These are phyloP conservation scores for Phylloporus sp. DNA, from an alignment of 768 basidiomycete species.

Conservation along the genomic window DNA sequence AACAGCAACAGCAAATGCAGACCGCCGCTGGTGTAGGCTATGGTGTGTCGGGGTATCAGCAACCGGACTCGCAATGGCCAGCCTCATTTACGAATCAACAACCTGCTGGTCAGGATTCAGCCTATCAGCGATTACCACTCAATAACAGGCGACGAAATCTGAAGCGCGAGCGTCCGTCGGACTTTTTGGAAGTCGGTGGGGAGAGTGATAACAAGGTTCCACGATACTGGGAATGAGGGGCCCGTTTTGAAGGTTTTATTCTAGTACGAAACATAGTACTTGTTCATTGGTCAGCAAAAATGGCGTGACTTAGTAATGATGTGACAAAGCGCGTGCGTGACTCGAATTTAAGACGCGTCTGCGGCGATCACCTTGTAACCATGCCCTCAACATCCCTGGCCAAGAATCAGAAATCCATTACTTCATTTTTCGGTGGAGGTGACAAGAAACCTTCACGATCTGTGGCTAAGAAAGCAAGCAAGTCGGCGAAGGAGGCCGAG, in stretches of 20 bases:
- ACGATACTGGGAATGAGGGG: conserved; percentile 70
- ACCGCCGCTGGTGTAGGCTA: conserved; percentile 34
- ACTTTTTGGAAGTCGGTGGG: conserved; percentile 73
- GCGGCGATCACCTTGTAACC: conserved; percentile 4
- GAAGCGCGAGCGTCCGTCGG: conserved; percentile 80
- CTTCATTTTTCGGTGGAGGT: conserved; percentile 47
- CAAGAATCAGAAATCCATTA: conserved; percentile 51
- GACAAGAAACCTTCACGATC: conserved; percentile 27
- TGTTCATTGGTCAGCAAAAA: not conserved
- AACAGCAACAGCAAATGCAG: conserved; percentile 41
- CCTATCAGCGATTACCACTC: conserved; percentile 81
- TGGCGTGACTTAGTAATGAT: conserved; percentile 6
- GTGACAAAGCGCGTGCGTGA: conserved; percentile 21
- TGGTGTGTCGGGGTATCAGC: conserved; percentile 43
- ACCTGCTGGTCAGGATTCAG: conserved; percentile 67
- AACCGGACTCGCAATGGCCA: conserved; percentile 37
- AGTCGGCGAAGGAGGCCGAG: conserved; percentile 31
- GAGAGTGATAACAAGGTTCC: conserved; percentile 62
- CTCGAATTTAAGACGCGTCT: conserved; percentile 19
- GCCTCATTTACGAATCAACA: conserved; percentile 62
- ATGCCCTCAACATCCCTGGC: conserved; percentile 46
- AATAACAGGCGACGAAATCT: conserved; percentile 75
- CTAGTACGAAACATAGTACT: not conserved
- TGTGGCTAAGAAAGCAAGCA: conserved; percentile 26
- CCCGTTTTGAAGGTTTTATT: not conserved